phyloP scores from a whole-genome alignment of 306 rosid genomes.

The Lathyrus tuberosus region DNA sequence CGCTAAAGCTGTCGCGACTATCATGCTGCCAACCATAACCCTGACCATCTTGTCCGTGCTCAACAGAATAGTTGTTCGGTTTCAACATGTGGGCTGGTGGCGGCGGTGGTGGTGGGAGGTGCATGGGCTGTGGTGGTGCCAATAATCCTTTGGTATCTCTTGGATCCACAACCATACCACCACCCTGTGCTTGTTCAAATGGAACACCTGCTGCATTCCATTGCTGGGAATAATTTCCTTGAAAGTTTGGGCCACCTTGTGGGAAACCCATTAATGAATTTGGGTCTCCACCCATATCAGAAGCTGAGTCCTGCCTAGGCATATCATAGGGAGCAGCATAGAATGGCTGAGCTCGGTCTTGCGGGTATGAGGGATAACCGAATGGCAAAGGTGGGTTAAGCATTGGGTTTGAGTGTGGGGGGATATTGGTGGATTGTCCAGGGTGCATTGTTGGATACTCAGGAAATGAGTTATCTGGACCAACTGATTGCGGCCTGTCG shows the following conservation, averaged over 20 bases:
- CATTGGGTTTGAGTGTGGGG: conserved; percentile 68
- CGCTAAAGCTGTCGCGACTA: conserved; percentile 60
- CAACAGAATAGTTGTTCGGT: conserved; percentile 62
- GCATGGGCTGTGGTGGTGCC: conserved; percentile 67
- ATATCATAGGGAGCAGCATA: conserved; percentile 74
- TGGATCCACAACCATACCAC: conserved; percentile 63
- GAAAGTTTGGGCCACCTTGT: conserved; percentile 66
- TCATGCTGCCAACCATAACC: conserved; percentile 74
- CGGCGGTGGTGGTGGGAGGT: conserved; percentile 68
- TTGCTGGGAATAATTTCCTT: conserved; percentile 63
- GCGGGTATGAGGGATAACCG: conserved; percentile 69
- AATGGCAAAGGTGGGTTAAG: conserved; percentile 69
- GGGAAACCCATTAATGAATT: conserved; percentile 76
- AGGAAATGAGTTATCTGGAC: conserved; percentile 57
- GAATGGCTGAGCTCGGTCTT: conserved; percentile 76
- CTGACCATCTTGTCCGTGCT: conserved; percentile 67
- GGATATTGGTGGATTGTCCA: conserved; percentile 57
- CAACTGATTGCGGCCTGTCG: conserved; percentile 72
- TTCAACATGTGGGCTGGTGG: conserved; percentile 62
- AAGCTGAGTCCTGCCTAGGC: conserved; percentile 68
- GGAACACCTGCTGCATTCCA: conserved; percentile 77
- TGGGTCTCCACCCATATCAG: conserved; percentile 70
- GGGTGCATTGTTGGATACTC: conserved; percentile 80
- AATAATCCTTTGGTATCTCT: conserved; percentile 77
- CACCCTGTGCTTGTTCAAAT: conserved; percentile 63